These are phyloP conservation scores for Aspergillus neoniger DNA, from an alignment of 2,329 filamentous ascomycete genomes.

Conservation along the genomic window DNA sequence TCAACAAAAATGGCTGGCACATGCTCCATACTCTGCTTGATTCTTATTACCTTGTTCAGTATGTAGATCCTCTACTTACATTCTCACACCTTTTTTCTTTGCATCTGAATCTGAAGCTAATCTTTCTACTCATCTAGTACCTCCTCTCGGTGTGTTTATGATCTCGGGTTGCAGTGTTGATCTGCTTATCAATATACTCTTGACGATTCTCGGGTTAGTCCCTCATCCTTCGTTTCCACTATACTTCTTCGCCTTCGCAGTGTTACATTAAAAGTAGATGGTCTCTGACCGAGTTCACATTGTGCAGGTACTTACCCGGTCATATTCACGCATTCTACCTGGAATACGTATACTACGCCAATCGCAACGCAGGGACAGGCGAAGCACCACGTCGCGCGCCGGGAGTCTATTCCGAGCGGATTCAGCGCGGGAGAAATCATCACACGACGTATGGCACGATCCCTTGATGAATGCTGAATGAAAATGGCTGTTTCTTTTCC, in stretches of 20 bases:
- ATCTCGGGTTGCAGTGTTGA: constrained; percentile 68
- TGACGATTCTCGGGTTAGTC: constrained; percentile 64
- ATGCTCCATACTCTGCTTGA: constrained; percentile 44
- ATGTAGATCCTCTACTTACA: constrained; percentile 16
- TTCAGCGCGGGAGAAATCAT: constrained; percentile 39
- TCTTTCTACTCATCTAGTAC: constrained; percentile 50
- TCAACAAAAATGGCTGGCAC: constrained; percentile 33
- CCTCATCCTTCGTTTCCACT: not conserved
- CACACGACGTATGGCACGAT: constrained; percentile 30
- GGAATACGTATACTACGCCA: constrained; percentile 80
- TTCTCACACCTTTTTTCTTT: too few relatives aligned
- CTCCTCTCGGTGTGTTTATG: constrained; percentile 64
- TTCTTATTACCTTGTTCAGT: constrained; percentile 52
- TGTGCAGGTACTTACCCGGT: constrained; percentile 68
- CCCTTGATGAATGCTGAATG: constrained; percentile 8
- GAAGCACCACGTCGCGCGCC: constrained; percentile 32
- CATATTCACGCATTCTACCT: constrained; percentile 80
- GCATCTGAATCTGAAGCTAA: not conserved
- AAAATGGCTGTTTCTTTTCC: too few relatives aligned
- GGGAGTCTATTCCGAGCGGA: constrained; percentile 44
- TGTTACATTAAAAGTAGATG: not conserved
- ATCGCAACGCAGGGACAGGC: constrained; percentile 40
- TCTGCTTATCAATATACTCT: constrained; percentile 66
- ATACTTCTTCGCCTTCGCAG: not conserved
- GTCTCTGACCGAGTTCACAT: not conserved